Base-by-base conservation (phyloP, 2,329 filamentous ascomycete species). In the Didymella lethalis region DNA sequence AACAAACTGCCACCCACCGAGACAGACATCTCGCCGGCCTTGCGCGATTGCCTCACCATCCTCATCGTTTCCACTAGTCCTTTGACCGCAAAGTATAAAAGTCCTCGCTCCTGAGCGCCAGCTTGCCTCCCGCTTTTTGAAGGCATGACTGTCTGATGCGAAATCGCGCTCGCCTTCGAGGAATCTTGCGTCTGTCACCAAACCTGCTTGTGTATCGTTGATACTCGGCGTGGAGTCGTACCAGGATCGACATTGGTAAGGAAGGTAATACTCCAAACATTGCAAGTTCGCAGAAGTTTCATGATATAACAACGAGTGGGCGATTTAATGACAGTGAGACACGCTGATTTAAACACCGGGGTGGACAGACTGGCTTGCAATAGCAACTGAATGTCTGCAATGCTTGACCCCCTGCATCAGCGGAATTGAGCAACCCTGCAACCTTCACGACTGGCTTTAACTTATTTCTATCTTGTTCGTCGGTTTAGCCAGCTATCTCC, bases 111-210 rank as follows among this genome's bases (percentile, higher is more conserved):
- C n/a, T 38, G 34, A 38, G 34, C 34, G 16, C 16, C 34, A 10
- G 7, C 16, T 38, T n/a, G 8, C 8, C 34, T 7, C 18, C 16
- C 34, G 34, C 40, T 44, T 53, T 56, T 32, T 11, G 7, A 48
- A 7, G 7, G 25, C n/a, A 11, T 18, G 16, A 4, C 26, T 32
- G 20, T 18, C 36, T 8, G 49, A 45, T 5, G 28, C 14, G 38
- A 59, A 54, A 34, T 50, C 54, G 14, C 45, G 50, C 45, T 59
- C 50, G 23, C 49, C 25, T 47, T 54, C 50, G 12, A 59, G 46
- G n/a, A 6, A 20, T 4, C 11, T 25, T 7, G 8, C 29, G 11
- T 26, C 7, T n/a, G 12, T 16, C 10, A 8, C 2, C 10, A 7
- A 14, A 5, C 5, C 14, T 11, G 7, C 16, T 12, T 31, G 8